Base-by-base conservation (phyloP, 2,329 filamentous ascomycete species). In the Aspergillus novofumigatus region DNA sequence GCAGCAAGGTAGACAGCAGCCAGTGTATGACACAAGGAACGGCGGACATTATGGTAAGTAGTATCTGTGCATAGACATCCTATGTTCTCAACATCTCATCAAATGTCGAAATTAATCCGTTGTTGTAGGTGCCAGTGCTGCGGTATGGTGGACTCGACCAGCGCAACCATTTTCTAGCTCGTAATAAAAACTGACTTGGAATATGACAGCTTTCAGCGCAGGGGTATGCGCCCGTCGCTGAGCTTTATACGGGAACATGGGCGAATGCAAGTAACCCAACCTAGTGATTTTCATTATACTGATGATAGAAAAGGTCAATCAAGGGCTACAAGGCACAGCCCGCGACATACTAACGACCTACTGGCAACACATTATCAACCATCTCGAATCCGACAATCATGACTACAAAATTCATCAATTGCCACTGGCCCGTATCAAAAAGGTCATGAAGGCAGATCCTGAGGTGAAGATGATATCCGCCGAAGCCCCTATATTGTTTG, bases 381-480 rank as follows among this genome's bases (percentile, higher is more conserved):
- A 96, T 73, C 86, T 99, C 58, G 94, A 99, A 78, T 91, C 85
- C 59, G 94, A 97, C 68, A 91, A 89, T 51, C 94, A 99, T 75
- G 94, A 99, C 76, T 99, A 97, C 83, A 99, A 99, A 78, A 85
- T 97, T 56, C 94, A 99, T 74, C 94, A 97, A 75, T 83, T 99
- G 42, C 94, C 94, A 1, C 83, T 99, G 44, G 94, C 94, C n/a
- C 89, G 94, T 54, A 99, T 99, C 80, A 99, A 99, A 82, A 99
- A 99, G 76, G 94, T 99, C 64, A 99, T 99, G 94, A 99, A 99
- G 78, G 94, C 94, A 0, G 94, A 99, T 66, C 94, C 94, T 0
- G 94, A 99, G 69, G 94, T 99, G 50, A 99, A 99, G 81, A 99
- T 99, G 94, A 99, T 99, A 62, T 97, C 92, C 3, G 94, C 94